A percentile compares a stretch with the other conserved stretches of the same genome.
These are phyloP conservation scores for Globisporangium spiculum DNA, from an alignment of 352 stramenopile species.

Conservation along the genomic window DNA sequence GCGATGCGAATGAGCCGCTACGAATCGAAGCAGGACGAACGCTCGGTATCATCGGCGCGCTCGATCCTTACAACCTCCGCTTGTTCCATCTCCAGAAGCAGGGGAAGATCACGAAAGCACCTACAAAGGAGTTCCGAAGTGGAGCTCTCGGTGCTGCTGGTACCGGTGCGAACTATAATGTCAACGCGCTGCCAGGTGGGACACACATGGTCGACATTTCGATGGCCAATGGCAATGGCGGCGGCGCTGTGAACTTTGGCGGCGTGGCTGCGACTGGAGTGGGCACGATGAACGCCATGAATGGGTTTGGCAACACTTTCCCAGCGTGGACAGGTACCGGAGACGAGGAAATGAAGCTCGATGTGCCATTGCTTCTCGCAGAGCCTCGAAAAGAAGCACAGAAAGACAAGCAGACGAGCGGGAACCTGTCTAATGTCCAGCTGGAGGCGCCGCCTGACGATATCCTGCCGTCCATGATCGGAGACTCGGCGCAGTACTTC, in stretches of 20 bases:
- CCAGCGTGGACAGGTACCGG: conserved; percentile 11
- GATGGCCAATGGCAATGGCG: conserved; percentile 22
- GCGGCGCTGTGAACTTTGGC: conserved; percentile 21
- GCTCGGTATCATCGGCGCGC: conserved; percentile 72
- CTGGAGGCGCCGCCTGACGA: conserved; percentile 70
- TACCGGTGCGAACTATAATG: conserved; percentile 21
- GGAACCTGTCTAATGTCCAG: conserved; percentile 57
- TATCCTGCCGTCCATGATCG: conserved; percentile 78
- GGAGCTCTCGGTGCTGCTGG: conserved; percentile 36
- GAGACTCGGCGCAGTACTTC: conserved; percentile 94
- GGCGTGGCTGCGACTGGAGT: conserved; percentile 25
- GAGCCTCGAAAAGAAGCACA: conserved; percentile 53
- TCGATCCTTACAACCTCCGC: conserved; percentile 84
- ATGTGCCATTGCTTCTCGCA: conserved; percentile 47
- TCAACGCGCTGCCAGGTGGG: conserved; percentile 14
- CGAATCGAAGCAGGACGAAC: conserved; percentile 80
- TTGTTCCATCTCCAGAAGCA: conserved; percentile 81
- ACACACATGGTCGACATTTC: conserved; percentile 20
- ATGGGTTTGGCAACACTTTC: conserved; percentile 14
- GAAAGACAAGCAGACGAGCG: conserved; percentile 73
- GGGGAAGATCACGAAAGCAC: conserved; percentile 66
- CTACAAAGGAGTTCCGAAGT: conserved; percentile 70
- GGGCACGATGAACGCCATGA: conserved; percentile 21
- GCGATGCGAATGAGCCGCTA: conserved; percentile 71
- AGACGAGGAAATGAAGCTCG: conserved; percentile 52